Base-by-base conservation (phyloP, 1,139 yeast genomes). In the Spencermartinsiella ligniputridi region DNA sequence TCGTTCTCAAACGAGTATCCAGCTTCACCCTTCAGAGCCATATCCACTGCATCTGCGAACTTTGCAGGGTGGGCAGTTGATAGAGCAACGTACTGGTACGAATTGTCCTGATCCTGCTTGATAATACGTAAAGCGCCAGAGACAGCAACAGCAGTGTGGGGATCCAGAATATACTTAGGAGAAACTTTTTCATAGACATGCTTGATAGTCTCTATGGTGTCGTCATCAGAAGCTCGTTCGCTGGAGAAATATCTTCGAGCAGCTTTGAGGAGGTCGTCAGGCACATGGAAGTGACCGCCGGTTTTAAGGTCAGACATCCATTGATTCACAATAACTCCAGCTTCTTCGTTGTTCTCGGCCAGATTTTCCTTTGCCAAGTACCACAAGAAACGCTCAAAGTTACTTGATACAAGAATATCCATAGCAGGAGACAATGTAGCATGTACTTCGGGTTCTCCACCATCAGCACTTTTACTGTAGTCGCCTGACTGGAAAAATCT, bases 41-140 rank as follows among this genome's bases (percentile, higher is more conserved):
- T 71, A 64, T 89, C 84, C 16, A 92, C 98, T 43, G 96, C 98
- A 52, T 89, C 97, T 21, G 96, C 87, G 62, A 92, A 92, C 69
- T 92, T 92, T 49, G 98, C 98, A 36, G 98, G 98, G 63, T 92
- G 98, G 5, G 98, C 98, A 37, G 98, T 92, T 2, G 97, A 85
- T 50, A 92, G 78, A 3, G 96, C 86, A 41, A 92, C 75, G 64
- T 87, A 87, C 44, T 70, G 32, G 15, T 27, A 27, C 32, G 32
- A 27, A 6, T 9, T 5, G 15, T 27, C 32, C 6, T 40, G 54
- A 46, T 44, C 49, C 54, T 79, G 84, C 44, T 70, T 65, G 47
- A 82, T 77, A 57, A 78, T 73, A 54, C 81, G 74, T 56, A 83
- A 75, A 30, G 94, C 73, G 21, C 95, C 83, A 47, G 82, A 76